These are phyloP conservation scores for Dimargaris cristalligena DNA, from an alignment of 192 early-diverging fungal genomes.

Conservation along the genomic window DNA sequence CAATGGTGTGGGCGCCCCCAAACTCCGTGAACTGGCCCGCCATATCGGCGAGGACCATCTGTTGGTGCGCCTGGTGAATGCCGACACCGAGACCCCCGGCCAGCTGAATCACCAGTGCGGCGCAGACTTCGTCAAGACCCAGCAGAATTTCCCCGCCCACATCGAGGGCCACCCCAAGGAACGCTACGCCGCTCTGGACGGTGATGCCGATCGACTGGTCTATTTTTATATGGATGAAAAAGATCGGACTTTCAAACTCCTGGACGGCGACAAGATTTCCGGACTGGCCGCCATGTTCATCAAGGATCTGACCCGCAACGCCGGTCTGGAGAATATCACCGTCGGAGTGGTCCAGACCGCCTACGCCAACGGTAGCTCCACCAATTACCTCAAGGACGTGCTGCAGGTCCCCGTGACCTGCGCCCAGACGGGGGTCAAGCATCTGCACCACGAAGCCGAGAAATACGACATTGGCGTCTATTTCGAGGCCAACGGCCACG, in stretches of 20 bases:
- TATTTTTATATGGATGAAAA: constrained; percentile 75
- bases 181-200: constrained; percentile 83
- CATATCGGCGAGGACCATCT: constrained; percentile 46
- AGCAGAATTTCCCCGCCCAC: constrained; percentile 62
- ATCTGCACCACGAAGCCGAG: constrained; percentile 96
- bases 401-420: constrained; percentile 90
- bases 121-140: constrained; percentile 95
- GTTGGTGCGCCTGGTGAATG: constrained; percentile 52
- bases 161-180: constrained; percentile 41
- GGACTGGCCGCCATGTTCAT: constrained; percentile 87
- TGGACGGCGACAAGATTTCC: constrained; percentile 99
- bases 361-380: constrained; percentile 96
- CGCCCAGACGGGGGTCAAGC: constrained; percentile 95
- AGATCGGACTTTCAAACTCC: constrained; percentile 65
- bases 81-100: constrained; percentile 43
- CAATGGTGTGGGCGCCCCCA: constrained; percentile 92
- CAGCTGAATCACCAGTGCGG: constrained; percentile 86
- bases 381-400: constrained; percentile 73
- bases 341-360: constrained; percentile 98
- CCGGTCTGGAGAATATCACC: constrained; percentile 55
- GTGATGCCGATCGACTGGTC: constrained; percentile 96
- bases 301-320: constrained; percentile 71
- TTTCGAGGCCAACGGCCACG: constrained; percentile 99
- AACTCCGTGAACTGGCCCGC: constrained; percentile 57
- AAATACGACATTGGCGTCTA: constrained; percentile 97